Base-by-base conservation (phyloP, 2,329 filamentous ascomycete species). In the Xylariaceae sp. region DNA sequence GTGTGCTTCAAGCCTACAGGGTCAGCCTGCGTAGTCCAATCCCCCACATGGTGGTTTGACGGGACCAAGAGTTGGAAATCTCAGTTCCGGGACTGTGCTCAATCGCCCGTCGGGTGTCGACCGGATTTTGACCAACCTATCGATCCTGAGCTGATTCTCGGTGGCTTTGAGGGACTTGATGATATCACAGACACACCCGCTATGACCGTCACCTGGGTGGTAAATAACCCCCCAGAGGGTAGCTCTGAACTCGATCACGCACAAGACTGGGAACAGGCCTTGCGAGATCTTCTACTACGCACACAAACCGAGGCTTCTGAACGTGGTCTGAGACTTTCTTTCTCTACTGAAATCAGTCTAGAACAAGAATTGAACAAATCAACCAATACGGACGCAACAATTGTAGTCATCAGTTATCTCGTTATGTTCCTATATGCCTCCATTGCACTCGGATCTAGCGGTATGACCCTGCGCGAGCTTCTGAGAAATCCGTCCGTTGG, bases 381-480 rank as follows among this genome's bases (percentile, higher is more conserved):
- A 29, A 96, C 90, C 40, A 98, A 98, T 66, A 97, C 93, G 0
- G 93, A 98, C 66, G 94, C 92, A 36, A 96, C 92, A 66, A 98
- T 98, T 59, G 83, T 98, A 20, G 82, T 92, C 43, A 85, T 98
- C 67, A 97, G 92, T 74, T 98, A 98, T 69, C 77, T 97, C 53
- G 88, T 96, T 71, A 98, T 98, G 93, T 98, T 98, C 67, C 70
- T 98, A 51, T 98, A 98, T 62, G 93, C 91, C 4, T 97, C 92
- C 5, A 70, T 98, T 42, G 91, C 93, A 1, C 75, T 98, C 0
- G 93, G 93, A 1, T 95, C 91, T 1, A 93, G 88, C 0, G 90
- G 86, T 5, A 73, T 95, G 45, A 88, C 85, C 1, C 71, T 91
- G 47, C 80, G 79, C 55, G 86, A 92, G 46, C 71, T 97, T 37